Base-by-base conservation (phyloP, 2,329 filamentous ascomycete genomes). In the Phialophora tarda region DNA sequence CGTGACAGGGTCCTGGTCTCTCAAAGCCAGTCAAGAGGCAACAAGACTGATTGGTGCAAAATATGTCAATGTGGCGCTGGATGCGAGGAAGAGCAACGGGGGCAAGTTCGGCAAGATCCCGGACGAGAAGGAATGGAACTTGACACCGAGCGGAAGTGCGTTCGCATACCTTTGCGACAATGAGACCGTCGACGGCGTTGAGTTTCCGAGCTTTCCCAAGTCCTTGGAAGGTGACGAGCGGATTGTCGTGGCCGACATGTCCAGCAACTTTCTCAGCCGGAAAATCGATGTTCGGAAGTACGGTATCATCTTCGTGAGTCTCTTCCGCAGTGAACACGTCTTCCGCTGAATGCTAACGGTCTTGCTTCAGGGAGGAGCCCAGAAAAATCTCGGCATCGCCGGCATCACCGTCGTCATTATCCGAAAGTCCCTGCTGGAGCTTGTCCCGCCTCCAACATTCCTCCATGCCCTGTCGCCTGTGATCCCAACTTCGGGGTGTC, bases 121-220 rank as follows among this genome's bases (percentile, higher is more conserved):
- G 0, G 89, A 93, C 78, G 86, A 85, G 69, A 85, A 85, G 23
- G 97, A 92, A 92, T 90, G 84, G 38, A 83, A 95, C 65, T 90
- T 88, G 48, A 82, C 87, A 71, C 82, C 86, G 44, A 82, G 89
- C 10, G 78, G 79, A 30, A 82, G 79, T 32, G 86, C 92, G 0
- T 84, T 96, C 74, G 89, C 94, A 1, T 98, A 97, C 79, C 93
- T 88, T 77, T 97, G 94, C 78, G 91, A 93, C 78, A 98, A 98
- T 73, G 93, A 98, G 82, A 97, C 92, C 0, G 92, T 96, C 12
- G 72, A 73, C 54, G 72, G 93, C 38, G 92, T 98, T 21, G 94
- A 98, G 76, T 97, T 96, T 73, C 92, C 90, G 5, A 79, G 74
- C 3, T 89, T 91, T 75, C 94, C 94, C 26, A 80, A 88, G 69